Evolutionary conservation across 208 protist species (phyloP).

Genomic region (Acanthamoeba lenticulata): DNA sequence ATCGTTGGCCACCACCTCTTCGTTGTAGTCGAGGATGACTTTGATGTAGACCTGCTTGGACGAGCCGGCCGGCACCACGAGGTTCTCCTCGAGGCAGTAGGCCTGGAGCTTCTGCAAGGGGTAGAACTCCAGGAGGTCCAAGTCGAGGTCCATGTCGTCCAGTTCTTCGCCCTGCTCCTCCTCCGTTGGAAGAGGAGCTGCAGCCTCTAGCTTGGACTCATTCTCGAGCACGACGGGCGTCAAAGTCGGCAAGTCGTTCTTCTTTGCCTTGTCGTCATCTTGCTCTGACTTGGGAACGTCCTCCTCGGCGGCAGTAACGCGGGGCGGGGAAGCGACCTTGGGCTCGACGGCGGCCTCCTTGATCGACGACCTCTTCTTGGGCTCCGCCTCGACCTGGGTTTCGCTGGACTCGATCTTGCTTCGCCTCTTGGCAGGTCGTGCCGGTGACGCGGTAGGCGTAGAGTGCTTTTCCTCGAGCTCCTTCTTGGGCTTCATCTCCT

Average conservation of each 20-base stretch:
- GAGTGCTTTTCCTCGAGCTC: not conserved
- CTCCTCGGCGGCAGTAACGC: no score
- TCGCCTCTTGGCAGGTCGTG: not conserved
- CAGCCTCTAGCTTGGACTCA: not conserved
- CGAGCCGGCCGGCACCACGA: not conserved
- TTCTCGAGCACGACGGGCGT: not conserved
- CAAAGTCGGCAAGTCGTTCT: no score
- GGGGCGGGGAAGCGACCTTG: no score
- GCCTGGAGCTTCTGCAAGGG: not conserved
- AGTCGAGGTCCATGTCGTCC: not conserved
- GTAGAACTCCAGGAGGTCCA: not conserved
- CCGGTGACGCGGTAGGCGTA: not conserved
- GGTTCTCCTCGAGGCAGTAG: constrained; percentile 14
- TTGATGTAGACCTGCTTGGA: not conserved
- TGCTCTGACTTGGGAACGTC: no score
- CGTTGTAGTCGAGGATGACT: constrained; percentile 18
- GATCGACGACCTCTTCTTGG: no score
- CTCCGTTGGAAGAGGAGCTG: no score
- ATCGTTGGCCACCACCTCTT: not conserved
- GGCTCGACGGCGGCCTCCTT: no score
- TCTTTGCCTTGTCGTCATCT: no score
- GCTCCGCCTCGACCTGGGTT: not conserved
- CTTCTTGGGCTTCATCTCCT: not conserved
- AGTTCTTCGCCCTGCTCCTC: not conserved
- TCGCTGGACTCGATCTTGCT: not conserved